Evolutionary conservation across 441 rosid species (phyloP), one percentile per base, ranked within the genome.

Genomic region (Pelargonium exstipulatum): DNA sequence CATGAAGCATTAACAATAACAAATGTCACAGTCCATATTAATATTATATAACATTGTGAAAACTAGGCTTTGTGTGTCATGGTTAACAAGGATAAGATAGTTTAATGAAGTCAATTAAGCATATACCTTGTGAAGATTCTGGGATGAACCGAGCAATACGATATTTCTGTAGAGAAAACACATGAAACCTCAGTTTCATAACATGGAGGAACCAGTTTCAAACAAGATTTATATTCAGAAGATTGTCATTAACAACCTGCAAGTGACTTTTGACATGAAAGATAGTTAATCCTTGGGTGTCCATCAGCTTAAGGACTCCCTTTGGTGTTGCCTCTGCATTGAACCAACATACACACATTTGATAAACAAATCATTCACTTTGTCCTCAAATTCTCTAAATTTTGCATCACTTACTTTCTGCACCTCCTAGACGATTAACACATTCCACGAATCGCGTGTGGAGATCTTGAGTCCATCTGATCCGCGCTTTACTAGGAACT

Each of bases 211-310:
- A 1, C 48, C 24, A 40, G 55, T 8, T 40, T 43, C 3, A 17
- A 20, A 35, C 20, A 57, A 42, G 35, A 43, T 1, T 12, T 6
- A 8, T 3, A 46, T 2, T 4, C 3, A 43, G 16, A 51, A 51
- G 18, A 16, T 0, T 5, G 16, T 51, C 2, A 51, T 51, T n/a
- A 9, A 57, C 40, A 68, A 77, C 83, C 83, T 80, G 84, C 68
- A 80, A 64, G 69, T 80, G 86, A 72, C 86, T 83, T 67, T 83
- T 76, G 48, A 83, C 70, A 71, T 76, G 82, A 37, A 74, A 78
- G 64, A 80, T 74, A 0, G 81, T 80, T 68, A 80, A 70, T 57
- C 81, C 81, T 58, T 74, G 45, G 53, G 71, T 65, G 9, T 57
- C 82, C 82, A 78, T 80, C 20, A 76, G 74, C 67, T 70, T 78